Conservation (phyloP, 192 early-diverging fungal genomes). For the Mortierella claussenii region DNA sequence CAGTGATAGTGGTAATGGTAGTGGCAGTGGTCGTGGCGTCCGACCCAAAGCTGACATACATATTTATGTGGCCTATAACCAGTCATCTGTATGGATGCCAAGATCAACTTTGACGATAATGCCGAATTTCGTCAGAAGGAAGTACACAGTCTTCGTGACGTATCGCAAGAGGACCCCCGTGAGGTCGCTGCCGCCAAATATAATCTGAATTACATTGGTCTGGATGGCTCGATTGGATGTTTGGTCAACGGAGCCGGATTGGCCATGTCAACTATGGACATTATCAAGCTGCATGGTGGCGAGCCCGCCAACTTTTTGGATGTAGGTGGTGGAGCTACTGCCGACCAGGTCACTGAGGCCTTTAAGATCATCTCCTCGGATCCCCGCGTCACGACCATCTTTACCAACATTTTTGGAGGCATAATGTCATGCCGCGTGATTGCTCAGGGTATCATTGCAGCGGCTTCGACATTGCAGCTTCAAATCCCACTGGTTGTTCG, state of each 20-base stretch:
- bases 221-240: constrained; percentile 98
- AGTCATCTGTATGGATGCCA: constrained; percentile 98
- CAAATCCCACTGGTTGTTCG: constrained; percentile 96
- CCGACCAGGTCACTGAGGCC: constrained; percentile 96
- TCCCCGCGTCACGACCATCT: constrained; percentile 93
- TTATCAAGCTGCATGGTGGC: constrained; percentile 99
- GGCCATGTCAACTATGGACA: constrained; percentile 99
- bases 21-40: too few relatives aligned
- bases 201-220: constrained; percentile 99
- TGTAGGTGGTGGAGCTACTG: constrained; percentile 96
- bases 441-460: constrained; percentile 97
- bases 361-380: constrained; percentile 99
- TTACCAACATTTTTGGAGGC: constrained; percentile 99
- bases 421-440: constrained; percentile 99
- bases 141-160: constrained; percentile 88
- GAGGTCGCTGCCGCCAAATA: constrained; percentile 97
- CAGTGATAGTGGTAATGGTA: too few relatives aligned
- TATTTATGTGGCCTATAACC: too few relatives aligned
- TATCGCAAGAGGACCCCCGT: constrained; percentile 95
- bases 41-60: too few relatives aligned
- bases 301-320: constrained; percentile 99
- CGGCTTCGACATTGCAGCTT: constrained; percentile 90
- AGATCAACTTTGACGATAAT: constrained; percentile 99
- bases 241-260: constrained; percentile 98
- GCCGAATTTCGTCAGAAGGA: constrained; percentile 97